Evolutionary conservation across 1,284 basidiomycete species (phyloP).

Genomic region (Blastosporella zonata): DNA sequence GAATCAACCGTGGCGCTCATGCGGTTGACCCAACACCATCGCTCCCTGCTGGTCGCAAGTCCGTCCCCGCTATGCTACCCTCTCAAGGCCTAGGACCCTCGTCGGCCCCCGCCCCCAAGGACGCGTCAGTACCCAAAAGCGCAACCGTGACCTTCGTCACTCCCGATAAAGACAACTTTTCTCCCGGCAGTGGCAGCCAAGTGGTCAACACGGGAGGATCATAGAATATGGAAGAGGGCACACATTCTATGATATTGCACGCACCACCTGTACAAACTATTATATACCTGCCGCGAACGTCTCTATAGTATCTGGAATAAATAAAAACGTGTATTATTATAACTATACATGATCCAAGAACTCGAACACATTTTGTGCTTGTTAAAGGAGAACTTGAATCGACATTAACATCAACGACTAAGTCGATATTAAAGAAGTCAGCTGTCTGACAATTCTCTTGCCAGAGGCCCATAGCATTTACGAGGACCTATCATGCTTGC

Average conservation of each 20-base stretch:
- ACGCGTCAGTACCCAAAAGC: background rate
- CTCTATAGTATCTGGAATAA: too few species aligned
- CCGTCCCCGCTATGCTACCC: background rate
- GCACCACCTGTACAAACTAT: background rate
- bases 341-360: too few species aligned
- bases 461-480: too few species aligned
- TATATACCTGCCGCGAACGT: background rate
- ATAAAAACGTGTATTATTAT: too few species aligned
- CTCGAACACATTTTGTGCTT: too few species aligned
- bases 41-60: background rate
- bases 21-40: background rate
- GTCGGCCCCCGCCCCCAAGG: background rate
- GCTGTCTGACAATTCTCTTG: too few species aligned
- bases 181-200: background rate
- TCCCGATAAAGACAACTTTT: background rate
- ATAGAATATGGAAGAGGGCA: background rate
- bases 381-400: too few species aligned
- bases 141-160: background rate
- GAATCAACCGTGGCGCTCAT: background rate
- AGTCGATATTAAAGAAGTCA: too few species aligned
- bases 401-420: too few species aligned
- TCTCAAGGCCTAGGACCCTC: background rate
- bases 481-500: too few species aligned
- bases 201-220: background rate
- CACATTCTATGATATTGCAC: background rate